phyloP scores from a whole-genome alignment of 169 alveolate genomes.

The Plasmodium chabaudi region DNA sequence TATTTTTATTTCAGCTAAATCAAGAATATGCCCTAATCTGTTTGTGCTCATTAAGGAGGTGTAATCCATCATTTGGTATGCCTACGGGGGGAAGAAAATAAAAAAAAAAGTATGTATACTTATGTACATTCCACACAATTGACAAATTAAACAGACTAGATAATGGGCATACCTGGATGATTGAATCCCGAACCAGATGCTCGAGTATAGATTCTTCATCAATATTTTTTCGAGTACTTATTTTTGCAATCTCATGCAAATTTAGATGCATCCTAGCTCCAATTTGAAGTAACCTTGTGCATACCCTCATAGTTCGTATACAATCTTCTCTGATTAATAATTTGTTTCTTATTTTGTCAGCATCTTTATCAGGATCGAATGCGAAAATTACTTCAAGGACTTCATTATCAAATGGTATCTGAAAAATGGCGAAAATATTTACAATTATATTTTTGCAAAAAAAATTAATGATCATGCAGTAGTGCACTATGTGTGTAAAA shows the following conservation, averaged over 20 bases:
- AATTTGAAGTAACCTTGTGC: conserved; percentile 89
- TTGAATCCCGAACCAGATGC: conserved; percentile 79
- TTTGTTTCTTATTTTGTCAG: conserved; percentile 88
- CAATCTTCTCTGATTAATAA: conserved; percentile 91
- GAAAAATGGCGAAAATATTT: not conserved
- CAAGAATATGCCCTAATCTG: conserved; percentile 77
- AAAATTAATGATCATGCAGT: too few relatives aligned
- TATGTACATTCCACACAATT: not conserved
- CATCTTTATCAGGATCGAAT: conserved; percentile 92
- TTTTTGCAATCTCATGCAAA: conserved; percentile 90
- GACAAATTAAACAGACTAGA: not conserved
- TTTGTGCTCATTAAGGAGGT: conserved; percentile 80
- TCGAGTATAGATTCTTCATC: conserved; percentile 92
- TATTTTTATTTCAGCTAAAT: conserved; percentile 76
- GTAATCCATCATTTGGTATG: conserved; percentile 80
- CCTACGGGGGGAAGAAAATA: conserved; percentile 47
- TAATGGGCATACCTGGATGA: conserved; percentile 73
- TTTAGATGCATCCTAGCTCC: conserved; percentile 91
- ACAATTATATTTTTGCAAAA: not conserved
- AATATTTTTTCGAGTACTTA: conserved; percentile 88
- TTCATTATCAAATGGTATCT: conserved; percentile 89
- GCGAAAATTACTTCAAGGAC: conserved; percentile 88
- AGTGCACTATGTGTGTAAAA: not conserved
- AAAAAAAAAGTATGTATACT: not conserved
- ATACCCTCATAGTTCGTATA: conserved; percentile 91